These are phyloP conservation scores for Penicillium occitanis DNA, from an alignment of 2,329 filamentous ascomycete species.

Conservation along the genomic window DNA sequence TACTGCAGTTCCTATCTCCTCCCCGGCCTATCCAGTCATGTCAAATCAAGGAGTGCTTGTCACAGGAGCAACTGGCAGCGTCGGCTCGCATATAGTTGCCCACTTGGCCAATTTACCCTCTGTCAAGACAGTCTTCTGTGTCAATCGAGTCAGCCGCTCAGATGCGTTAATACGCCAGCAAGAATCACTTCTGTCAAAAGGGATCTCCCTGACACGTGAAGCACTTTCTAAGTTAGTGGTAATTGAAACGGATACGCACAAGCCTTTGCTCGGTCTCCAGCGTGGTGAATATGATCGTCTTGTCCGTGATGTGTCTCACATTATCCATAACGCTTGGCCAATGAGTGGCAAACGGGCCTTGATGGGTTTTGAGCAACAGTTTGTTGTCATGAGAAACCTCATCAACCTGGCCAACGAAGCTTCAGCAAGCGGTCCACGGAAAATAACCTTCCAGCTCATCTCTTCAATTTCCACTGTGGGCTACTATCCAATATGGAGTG, in stretches of 20 bases:
- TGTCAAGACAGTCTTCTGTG: background rate
- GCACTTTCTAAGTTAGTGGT: background rate
- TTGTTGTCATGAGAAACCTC: slow-evolving; percentile 42
- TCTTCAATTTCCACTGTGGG: slow-evolving; percentile 39
- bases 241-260: background rate
- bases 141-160: background rate
- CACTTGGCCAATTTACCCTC: background rate
- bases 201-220: background rate
- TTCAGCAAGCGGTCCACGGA: slow-evolving; percentile 24
- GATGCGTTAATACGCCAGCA: background rate
- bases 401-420: background rate
- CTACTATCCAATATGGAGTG: background rate
- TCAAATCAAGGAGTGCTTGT: slow-evolving; percentile 35
- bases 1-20: background rate
- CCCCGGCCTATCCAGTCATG: slow-evolving; percentile 1
- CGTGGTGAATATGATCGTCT: background rate
- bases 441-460: slow-evolving; percentile 41
- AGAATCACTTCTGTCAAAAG: background rate
- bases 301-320: slow-evolving; percentile 36
- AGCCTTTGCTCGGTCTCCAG: background rate
- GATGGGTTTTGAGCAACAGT: slow-evolving; percentile 27
- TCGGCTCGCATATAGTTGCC: background rate
- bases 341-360: slow-evolving; percentile 27
- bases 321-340: slow-evolving; percentile 39
- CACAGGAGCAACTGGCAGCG: slow-evolving; percentile 46